Conservation (phyloP, 371 early-diverging fungal species). For the Actinomortierella wolfii region DNA sequence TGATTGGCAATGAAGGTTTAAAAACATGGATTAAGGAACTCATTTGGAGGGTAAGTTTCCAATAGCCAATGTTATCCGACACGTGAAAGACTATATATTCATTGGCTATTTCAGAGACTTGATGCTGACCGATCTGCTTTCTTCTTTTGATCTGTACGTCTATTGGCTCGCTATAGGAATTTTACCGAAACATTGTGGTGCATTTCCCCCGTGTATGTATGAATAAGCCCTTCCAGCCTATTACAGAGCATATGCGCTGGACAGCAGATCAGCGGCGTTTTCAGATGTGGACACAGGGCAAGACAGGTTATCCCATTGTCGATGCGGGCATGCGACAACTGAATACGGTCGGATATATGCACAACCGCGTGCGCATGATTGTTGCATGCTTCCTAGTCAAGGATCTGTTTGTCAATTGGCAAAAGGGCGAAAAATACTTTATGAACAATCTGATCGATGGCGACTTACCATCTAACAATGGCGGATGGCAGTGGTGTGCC, state of each 20-base stretch:
- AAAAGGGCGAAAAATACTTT: constrained; percentile 64
- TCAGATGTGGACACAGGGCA: constrained; percentile 62
- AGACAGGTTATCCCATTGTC: constrained; percentile 74
- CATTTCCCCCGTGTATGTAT: constrained; percentile 64
- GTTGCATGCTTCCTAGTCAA: constrained; percentile 70
- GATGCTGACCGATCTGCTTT: not conserved
- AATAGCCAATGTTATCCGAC: not conserved
- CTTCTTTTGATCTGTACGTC: not conserved
- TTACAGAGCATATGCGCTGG: constrained; percentile 51
- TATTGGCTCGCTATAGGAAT: constrained; percentile 51
- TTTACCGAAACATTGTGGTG: constrained; percentile 63
- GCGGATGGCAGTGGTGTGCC: constrained; percentile 79
- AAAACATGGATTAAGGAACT: constrained; percentile 53
- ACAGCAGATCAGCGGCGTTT: constrained; percentile 41
- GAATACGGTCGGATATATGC: constrained; percentile 62
- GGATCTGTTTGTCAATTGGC: constrained; percentile 72
- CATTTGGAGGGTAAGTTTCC: constrained; percentile 54
- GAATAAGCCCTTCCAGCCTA: constrained; percentile 59
- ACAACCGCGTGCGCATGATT: constrained; percentile 71
- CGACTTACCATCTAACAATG: constrained; percentile 72
- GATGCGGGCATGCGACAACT: constrained; percentile 74
- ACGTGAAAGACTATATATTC: not conserved
- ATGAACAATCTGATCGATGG: constrained; percentile 67
- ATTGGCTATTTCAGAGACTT: not conserved
- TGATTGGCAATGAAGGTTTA: constrained; percentile 51